These are phyloP conservation scores for Coemansia sp. DNA, from an alignment of 192 early-diverging fungal genomes.

Conservation along the genomic window DNA sequence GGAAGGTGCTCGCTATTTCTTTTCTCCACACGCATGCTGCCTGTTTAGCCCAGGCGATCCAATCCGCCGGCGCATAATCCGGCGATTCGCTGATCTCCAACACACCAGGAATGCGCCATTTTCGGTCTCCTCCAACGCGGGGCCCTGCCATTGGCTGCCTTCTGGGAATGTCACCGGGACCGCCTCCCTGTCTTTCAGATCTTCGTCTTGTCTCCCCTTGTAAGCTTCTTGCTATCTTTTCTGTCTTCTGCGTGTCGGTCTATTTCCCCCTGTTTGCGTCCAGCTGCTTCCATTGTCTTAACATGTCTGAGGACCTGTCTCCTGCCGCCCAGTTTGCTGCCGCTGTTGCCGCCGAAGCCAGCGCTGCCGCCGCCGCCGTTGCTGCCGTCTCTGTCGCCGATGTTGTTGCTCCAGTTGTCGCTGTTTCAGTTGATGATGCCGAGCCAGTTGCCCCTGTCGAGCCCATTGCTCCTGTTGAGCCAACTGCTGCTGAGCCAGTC, in stretches of 20 bases:
- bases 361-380: constrained; percentile 1
- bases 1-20: too few species aligned
- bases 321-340: constrained; percentile 51
- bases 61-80: too few species aligned
- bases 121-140: constrained; percentile 2
- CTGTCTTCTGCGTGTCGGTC: constrained; percentile 34
- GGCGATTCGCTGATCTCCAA: too few species aligned
- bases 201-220: neutral
- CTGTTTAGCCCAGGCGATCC: too few species aligned
- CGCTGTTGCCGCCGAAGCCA: constrained; percentile 34
- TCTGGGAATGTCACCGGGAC: neutral
- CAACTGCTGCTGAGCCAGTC: neutral
- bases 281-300: neutral
- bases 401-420: constrained; percentile 1
- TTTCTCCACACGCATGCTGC: too few species aligned
- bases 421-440: neutral
- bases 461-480: neutral
- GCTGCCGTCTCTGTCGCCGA: constrained; percentile 25
- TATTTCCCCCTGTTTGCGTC: neutral
- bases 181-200: neutral
- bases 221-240: neutral
- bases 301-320: constrained; percentile 38
- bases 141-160: constrained; percentile 7
- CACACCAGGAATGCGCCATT: neutral
- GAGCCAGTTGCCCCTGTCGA: neutral